Base-by-base conservation (phyloP, 2,329 filamentous ascomycete genomes). In the Chrysoporthe austroafricana region DNA sequence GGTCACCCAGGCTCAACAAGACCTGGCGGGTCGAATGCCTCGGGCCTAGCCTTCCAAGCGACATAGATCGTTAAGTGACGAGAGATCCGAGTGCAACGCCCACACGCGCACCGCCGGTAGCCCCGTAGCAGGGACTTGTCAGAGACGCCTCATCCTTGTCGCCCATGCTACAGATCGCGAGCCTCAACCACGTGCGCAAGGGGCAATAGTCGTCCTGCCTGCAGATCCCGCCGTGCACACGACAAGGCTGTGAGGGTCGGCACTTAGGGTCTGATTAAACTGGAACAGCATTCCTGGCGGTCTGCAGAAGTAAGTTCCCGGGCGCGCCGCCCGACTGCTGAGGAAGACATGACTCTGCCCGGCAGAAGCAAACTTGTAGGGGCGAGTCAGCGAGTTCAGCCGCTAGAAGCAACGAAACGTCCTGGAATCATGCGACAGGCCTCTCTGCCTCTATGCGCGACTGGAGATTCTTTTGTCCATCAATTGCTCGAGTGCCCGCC, bases 401-500 rank as follows among this genome's bases (percentile, higher is more conserved):
- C 62, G 56, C 64, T 58, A 50, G 58, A 50, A 64, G 57, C 56
- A 60, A 64, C 62, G 59, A 57, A 50, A 44, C 65, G 65, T 62
- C 14, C 63, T 50, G 50, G 39, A 61, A 64, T 69, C 65, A 69
- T 67, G 65, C 65, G 65, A 67, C 65, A 60, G 62, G 61, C 57
- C 64, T 52, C 43, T 26, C 34, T 54, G 42, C 46, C 43, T 26
- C 34, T 54, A 46, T 26, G 18, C 39, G 48, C 13, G 44, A 58
- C 43, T 67, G 61, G 64, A 58, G 54, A 48, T 64, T 39, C 32
- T 26, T 43, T 57, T 63, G 62, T 63, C 62, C 52, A 34, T 63
- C 62, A 63, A 56, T 48, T 56, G 50, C 21, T 63, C 36, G 2
- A 34, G 39, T 26, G 50, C 39, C 32, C 16, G 36, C 59, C 8